Conservation (phyloP, 2,329 filamentous ascomycete species). For the Lasiodiplodia sp. region DNA sequence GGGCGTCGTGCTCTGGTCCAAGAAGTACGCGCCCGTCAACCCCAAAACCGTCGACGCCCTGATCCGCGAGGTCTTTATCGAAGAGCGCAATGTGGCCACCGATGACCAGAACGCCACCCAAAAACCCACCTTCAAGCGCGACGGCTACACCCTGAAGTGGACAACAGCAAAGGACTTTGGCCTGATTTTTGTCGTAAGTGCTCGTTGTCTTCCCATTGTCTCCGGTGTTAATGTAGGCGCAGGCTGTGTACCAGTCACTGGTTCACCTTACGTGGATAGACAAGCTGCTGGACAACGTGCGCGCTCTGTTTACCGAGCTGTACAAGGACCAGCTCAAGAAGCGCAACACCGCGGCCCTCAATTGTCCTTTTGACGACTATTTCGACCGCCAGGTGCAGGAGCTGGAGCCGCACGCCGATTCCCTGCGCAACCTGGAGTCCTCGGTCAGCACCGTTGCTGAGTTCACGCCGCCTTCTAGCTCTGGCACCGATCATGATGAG, state of each 20-base stretch:
- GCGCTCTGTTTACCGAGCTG: conserved; percentile 86
- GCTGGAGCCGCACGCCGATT: conserved; percentile 60
- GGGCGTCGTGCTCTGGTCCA: conserved; percentile 96
- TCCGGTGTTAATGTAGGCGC: conserved; percentile 17
- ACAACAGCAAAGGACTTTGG: conserved; percentile 90
- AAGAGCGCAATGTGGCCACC: conserved; percentile 77
- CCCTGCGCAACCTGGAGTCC: conserved; percentile 28
- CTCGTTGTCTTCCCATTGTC: background rate
- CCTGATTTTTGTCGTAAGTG: conserved; percentile 87
- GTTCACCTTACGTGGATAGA: conserved; percentile 97
- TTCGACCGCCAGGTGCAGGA: conserved; percentile 93
- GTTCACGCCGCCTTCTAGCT: conserved; percentile 60
- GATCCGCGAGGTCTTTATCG: conserved; percentile 96
- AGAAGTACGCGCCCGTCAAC: conserved; percentile 80
- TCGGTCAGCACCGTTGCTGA: conserved; percentile 47
- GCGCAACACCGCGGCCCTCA: conserved; percentile 76
- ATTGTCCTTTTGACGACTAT: conserved; percentile 88
- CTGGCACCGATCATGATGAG: conserved; percentile 54
- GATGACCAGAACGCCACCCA: conserved; percentile 66
- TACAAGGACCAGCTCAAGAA: conserved; percentile 89
- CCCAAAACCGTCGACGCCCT: conserved; percentile 89
- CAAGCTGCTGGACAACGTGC: conserved; percentile 93
- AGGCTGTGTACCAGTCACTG: conserved; percentile 97
- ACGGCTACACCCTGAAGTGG: conserved; percentile 96
- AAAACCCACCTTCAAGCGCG: conserved; percentile 82